Percentiles rank a stretch among this genome's conserved stretches.
phyloP scores from a whole-genome alignment of 805 yeast genomes.

The Barnettozyma californica region DNA sequence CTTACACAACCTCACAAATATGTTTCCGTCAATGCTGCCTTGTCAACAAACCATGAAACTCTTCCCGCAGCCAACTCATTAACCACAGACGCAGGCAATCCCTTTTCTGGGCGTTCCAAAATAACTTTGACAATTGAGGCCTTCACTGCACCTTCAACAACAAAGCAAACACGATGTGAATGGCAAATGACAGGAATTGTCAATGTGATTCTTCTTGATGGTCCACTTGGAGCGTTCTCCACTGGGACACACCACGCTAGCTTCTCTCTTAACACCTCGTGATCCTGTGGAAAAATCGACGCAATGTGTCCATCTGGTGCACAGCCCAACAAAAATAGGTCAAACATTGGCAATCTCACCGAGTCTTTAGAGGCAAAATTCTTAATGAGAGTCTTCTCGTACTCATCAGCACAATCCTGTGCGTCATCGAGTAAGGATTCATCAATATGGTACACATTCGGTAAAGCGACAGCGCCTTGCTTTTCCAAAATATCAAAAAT shows the following conservation, averaged over 20 bases:
- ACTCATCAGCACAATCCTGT: slow-evolving; percentile 90
- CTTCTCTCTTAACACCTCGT: slow-evolving; percentile 80
- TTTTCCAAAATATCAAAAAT: slow-evolving; percentile 61
- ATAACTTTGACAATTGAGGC: slow-evolving; percentile 88
- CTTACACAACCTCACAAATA: slow-evolving; percentile 23
- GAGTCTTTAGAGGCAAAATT: slow-evolving; percentile 96
- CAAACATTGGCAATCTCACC: slow-evolving; percentile 93
- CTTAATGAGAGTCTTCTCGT: slow-evolving; percentile 78
- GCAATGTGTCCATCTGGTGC: slow-evolving; percentile 99
- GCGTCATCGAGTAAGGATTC: slow-evolving; percentile 70
- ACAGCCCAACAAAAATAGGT: slow-evolving; percentile 85
- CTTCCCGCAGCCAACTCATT: slow-evolving; percentile 96
- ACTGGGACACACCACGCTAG: slow-evolving; percentile 96
- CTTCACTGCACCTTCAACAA: slow-evolving; percentile 93
- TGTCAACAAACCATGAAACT: slow-evolving; percentile 96
- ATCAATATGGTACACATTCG: slow-evolving; percentile 79
- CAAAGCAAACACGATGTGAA: slow-evolving; percentile 87
- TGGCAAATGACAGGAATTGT: slow-evolving; percentile 94
- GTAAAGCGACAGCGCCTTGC: slow-evolving; percentile 34
- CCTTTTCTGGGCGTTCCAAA: slow-evolving; percentile 96
- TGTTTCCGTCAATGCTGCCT: slow-evolving; percentile 75
- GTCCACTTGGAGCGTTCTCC: slow-evolving; percentile 86
- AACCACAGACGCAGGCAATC: slow-evolving; percentile 87
- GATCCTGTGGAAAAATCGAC: slow-evolving; percentile 85
- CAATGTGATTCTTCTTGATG: slow-evolving; percentile 77